These are phyloP conservation scores for Paraglomus brasilianum DNA, from an alignment of 192 early-diverging fungal genomes.

Conservation along the genomic window DNA sequence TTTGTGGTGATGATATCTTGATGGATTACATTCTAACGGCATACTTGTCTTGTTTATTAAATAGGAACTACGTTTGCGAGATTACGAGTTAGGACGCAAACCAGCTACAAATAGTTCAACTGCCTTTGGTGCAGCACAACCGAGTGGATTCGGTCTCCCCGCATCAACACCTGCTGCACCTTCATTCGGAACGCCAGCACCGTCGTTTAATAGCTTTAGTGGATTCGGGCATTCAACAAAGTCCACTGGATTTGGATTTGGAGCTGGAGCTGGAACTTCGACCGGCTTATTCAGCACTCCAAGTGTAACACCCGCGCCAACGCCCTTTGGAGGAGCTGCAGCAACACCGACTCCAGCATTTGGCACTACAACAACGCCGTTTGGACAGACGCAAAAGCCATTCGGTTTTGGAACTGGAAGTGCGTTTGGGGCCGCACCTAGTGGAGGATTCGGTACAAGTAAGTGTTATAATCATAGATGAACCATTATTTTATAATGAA, in stretches of 20 bases:
- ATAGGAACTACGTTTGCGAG: slow-evolving; percentile 82
- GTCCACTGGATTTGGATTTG: slow-evolving; percentile 36
- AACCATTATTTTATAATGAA: too few species aligned
- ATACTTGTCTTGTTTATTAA: background rate
- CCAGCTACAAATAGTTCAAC: slow-evolving; percentile 37
- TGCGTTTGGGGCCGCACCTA: slow-evolving; percentile 19
- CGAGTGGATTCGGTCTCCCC: background rate
- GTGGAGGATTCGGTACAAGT: slow-evolving; percentile 30
- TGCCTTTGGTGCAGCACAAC: slow-evolving; percentile 33
- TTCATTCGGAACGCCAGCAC: slow-evolving; percentile 45
- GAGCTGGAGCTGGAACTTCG: slow-evolving; percentile 18
- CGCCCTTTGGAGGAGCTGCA: slow-evolving; percentile 34
- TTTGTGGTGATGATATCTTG: background rate
- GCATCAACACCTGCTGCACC: slow-evolving; percentile 26
- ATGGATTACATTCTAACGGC: background rate
- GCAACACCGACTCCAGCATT: slow-evolving; percentile 36
- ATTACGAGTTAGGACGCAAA: slow-evolving; percentile 84
- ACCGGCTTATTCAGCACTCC: slow-evolving; percentile 41
- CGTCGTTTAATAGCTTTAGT: slow-evolving; percentile 44
- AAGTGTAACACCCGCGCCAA: slow-evolving; percentile 32
- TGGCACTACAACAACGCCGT: slow-evolving; percentile 23
- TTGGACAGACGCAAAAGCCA: slow-evolving; percentile 6
- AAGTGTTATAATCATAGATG: too few species aligned
- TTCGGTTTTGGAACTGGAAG: slow-evolving; percentile 29
- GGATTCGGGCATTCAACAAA: slow-evolving; percentile 31